Base-by-base conservation (phyloP, 176 grass and related monocot genomes). In the Tillandsia leiboldiana region DNA sequence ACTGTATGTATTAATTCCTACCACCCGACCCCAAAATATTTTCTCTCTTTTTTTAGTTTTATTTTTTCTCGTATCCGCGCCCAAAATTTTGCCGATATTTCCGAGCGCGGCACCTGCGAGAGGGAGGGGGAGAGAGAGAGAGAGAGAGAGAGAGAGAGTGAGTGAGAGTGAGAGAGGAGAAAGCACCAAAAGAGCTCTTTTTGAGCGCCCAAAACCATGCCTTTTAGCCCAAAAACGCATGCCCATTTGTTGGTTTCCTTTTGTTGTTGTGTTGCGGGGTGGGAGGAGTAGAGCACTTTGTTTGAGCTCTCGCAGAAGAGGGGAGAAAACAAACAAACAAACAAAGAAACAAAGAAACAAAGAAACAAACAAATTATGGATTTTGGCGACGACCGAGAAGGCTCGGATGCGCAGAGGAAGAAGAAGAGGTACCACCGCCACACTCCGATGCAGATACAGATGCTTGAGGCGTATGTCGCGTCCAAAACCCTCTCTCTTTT, bases 401-500 rank as follows among this genome's bases (percentile, higher is more conserved):
- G 83, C 67, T 81, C 84, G 75, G 82, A 93, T 68, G 67, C 72
- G 49, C 80, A 90, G 66, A 85, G 81, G 69, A 81, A 79, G 75
- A 86, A 83, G 20, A 99, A 92, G 75, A 82, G 84, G 15, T 99
- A 99, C 85, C 95, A 99, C 78, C 90, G 95, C 65, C 95, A 99
- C 82, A 99, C 90, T 23, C 95, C 90, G 15, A 78, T 84, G 71
- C 95, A 99, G 90, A 99, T 99, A 85, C 95, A 99, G 80, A 80
- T 90, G 29, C 95, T 99, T 18, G 95, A 99, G 82, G 64, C 84
- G 95, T 99, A 90, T 33, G 70, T 61, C n/a, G 53, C 18, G 56
- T 20, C 22, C 12, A 18, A 15, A n/a, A 18, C 3, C 9, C 7
- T 62, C n/a, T 42, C 53, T 53, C 49, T 18, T 2, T 24, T 63